Conservation (phyloP, 2,329 filamentous ascomycete species). For the Camptophora hylomeconis region DNA sequence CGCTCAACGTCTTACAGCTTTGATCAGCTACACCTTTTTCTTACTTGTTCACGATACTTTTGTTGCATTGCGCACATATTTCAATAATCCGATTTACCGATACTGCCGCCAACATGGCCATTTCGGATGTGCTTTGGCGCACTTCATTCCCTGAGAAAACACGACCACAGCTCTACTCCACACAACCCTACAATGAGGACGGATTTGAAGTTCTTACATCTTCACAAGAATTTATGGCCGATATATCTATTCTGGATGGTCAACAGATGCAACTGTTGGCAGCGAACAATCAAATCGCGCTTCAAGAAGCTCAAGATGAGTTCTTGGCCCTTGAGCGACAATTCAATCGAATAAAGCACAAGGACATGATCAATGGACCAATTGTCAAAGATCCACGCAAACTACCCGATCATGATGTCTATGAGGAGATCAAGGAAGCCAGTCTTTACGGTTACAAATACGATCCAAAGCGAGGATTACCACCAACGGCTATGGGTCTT, state of each 20-base stretch:
- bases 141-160: conserved; percentile 13
- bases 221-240: conserved; percentile 11
- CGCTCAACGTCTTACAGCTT: too few relatives aligned
- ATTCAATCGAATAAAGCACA: conserved; percentile 34
- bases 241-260: conserved; percentile 7
- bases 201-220: conserved; percentile 14
- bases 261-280: conserved; percentile 40
- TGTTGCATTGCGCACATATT: conserved; percentile 4
- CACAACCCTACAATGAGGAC: conserved; percentile 12
- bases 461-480: conserved; percentile 30
- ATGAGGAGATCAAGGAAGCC: conserved; percentile 48
- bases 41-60: conserved; percentile 2
- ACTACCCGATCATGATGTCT: conserved; percentile 28
- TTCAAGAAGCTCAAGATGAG: conserved; percentile 46
- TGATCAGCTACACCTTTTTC: too few relatives aligned
- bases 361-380: conserved; percentile 35
- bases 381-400: conserved; percentile 39
- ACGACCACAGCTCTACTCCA: conserved; percentile 13
- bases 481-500: conserved; percentile 22
- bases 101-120: conserved; percentile 1
- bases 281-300: conserved; percentile 37
- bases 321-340: conserved; percentile 39
- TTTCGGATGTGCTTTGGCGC: conserved; percentile 8
- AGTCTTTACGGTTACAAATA: conserved; percentile 48
- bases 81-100: background rate